Evolutionary conservation across 441 rosid species (phyloP), one percentile per base, ranked within the genome.

Genomic region (Brassica balearica): DNA sequence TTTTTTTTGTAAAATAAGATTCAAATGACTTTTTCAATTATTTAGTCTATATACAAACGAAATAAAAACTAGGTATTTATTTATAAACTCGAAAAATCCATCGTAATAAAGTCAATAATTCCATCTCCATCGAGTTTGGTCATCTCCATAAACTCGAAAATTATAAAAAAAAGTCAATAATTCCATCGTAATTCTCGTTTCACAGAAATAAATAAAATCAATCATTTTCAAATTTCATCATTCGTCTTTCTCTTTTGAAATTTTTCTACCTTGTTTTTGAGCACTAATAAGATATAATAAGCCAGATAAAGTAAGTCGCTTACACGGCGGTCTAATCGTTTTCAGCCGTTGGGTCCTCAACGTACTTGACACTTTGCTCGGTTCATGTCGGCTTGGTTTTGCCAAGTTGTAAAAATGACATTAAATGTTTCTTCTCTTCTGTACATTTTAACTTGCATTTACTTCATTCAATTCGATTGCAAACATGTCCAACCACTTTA

Each of bases 341-440:
- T 29, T 82, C 73, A 82, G 82, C 78, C 81, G 78, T 79, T 56
- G 71, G 78, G 73, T 82, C 55, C 55, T 68, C 68, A 3, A 12
- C 9, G n/a, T 51, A 22, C 27, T 56, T 19, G 9, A 56, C 25
- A 56, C 12, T 56, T 3, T 56, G 58, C 46, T 41, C 20, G 22
- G 10, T 29, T 68, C 41, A 62, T 60, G 69, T 76, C 74, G 80
- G 69, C 43, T 69, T 63, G 43, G 11, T 69, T 76, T 76, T 68
- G 36, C 32, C 68, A 58, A 56, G 4, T 23, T 59, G 20, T 68
- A 41, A 17, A 75, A 75, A 68, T 34, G 38, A 12, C 66, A 46
- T 74, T 61, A 36, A n/a, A 56, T 8, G 7, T 58, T 75, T 58
- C 43, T 19, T 19, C 0, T 19, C 19, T 32, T 53, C 10, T 58